Conservation (phyloP, 176 grass and related monocot species). For the Echinochloa phyllopogon region DNA sequence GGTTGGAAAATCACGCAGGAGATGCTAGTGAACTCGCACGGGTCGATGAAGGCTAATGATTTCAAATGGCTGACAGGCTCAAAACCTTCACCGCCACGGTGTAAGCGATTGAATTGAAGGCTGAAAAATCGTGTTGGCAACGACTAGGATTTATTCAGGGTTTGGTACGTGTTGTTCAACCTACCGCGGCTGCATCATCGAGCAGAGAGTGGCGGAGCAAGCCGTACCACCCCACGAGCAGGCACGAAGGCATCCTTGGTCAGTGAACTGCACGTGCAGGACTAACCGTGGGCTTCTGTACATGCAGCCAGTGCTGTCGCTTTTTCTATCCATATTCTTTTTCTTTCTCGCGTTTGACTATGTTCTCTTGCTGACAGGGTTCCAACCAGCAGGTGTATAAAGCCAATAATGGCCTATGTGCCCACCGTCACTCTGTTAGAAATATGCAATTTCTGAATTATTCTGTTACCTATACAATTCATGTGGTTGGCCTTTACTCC, state of each 20-base stretch:
- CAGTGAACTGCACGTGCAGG: background rate
- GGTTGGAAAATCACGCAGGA: slow-evolving; percentile 1
- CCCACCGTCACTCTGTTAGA: too few relatives aligned
- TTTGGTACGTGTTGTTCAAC: background rate
- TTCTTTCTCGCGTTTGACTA: background rate
- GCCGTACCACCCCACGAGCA: background rate
- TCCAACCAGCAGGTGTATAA: too few relatives aligned
- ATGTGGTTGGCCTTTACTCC: background rate
- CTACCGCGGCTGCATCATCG: background rate
- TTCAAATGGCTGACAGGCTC: background rate
- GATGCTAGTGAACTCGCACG: background rate
- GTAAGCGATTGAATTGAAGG: background rate
- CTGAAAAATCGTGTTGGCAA: background rate
- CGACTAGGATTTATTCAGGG: background rate
- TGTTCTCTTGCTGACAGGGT: too few relatives aligned
- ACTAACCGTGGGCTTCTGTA: too few relatives aligned
- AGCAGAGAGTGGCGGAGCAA: background rate
- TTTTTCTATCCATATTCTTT: background rate
- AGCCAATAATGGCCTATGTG: too few relatives aligned
- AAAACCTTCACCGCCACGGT: background rate
- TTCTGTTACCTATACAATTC: background rate
- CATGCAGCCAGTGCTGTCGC: too few relatives aligned
- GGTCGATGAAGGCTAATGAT: background rate
- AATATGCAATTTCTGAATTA: background rate
- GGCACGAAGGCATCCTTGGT: background rate